A percentile compares a stretch with the other conserved stretches of the same genome.
phyloP scores from a whole-genome alignment of 2,329 filamentous ascomycete genomes.

The Fusarium dimerum region DNA sequence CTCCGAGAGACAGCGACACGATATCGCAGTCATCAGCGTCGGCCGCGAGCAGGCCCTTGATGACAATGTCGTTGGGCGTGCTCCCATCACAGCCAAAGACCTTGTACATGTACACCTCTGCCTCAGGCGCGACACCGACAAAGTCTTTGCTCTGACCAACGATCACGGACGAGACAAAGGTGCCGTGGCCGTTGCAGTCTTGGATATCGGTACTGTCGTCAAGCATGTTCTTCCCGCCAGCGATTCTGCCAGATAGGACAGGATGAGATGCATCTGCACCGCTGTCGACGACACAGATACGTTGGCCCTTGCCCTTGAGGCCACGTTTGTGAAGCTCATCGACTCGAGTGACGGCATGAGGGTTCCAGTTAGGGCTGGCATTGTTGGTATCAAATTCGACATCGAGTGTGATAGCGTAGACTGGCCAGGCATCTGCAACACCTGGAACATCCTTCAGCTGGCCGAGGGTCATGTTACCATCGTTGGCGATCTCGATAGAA shows the following conservation, averaged over 20 bases:
- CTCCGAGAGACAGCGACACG: conserved; percentile 18
- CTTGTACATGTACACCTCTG: conserved; percentile 28
- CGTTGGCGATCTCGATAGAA: conserved; percentile 1
- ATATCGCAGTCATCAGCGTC: conserved; percentile 25
- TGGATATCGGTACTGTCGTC: conserved; percentile 10
- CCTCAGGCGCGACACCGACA: conserved; percentile 20
- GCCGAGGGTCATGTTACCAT: background rate
- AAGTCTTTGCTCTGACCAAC: conserved; percentile 13
- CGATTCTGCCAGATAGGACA: conserved; percentile 14
- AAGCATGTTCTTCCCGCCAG: conserved; percentile 20
- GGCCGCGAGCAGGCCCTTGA: conserved; percentile 23
- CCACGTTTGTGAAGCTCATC: conserved; percentile 18
- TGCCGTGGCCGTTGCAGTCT: conserved; percentile 24
- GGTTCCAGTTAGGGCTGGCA: conserved; percentile 14
- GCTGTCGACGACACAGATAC: conserved; percentile 23
- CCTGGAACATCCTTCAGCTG: conserved; percentile 7
- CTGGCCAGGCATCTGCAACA: conserved; percentile 8
- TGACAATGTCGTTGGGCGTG: conserved; percentile 20
- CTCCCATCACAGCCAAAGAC: conserved; percentile 20
- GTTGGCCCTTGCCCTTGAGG: conserved; percentile 19
- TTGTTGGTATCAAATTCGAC: conserved; percentile 5
- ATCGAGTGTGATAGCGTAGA: conserved; percentile 7
- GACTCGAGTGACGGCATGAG: conserved; percentile 15
- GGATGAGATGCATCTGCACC: conserved; percentile 17
- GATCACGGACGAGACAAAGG: conserved; percentile 18